Evolutionary conservation across 768 basidiomycete genomes (phyloP).

Genomic region (Mycena amicta): DNA sequence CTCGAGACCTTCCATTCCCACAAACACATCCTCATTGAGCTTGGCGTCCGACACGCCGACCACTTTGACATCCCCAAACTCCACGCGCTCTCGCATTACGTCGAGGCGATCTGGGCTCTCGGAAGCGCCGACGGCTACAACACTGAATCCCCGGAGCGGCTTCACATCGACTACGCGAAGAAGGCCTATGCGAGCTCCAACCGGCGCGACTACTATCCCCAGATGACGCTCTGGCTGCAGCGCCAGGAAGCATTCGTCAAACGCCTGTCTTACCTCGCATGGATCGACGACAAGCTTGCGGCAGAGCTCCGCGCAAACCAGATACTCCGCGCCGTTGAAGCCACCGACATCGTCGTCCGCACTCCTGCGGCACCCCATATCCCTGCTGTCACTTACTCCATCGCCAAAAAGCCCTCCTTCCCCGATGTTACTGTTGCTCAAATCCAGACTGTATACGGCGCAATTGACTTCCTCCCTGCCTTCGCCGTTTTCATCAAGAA

Average conservation of each 20-base stretch:
- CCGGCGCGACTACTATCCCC: slow-evolving; percentile 27
- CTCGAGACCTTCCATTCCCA: slow-evolving; percentile 27
- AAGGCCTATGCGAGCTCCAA: slow-evolving; percentile 27
- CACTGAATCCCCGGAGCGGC: slow-evolving; percentile 33
- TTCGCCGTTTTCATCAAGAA: too few species aligned
- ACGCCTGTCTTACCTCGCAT: too few species aligned
- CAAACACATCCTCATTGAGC: slow-evolving; percentile 30
- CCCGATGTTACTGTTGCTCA: too few species aligned
- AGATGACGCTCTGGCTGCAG: slow-evolving; percentile 39
- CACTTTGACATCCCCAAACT: slow-evolving; percentile 41
- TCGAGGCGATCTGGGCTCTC: slow-evolving; percentile 24
- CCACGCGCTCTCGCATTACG: slow-evolving; percentile 32
- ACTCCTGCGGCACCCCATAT: not conserved
- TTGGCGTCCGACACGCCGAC: slow-evolving; percentile 19
- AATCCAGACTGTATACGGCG: too few species aligned
- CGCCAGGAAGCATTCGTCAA: slow-evolving; percentile 29
- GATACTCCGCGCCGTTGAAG: not conserved
- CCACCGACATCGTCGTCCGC: not conserved
- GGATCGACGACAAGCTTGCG: too few species aligned
- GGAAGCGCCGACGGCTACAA: slow-evolving; percentile 31
- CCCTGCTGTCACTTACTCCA: too few species aligned
- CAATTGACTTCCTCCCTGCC: too few species aligned
- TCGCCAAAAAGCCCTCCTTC: too few species aligned
- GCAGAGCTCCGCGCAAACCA: too few species aligned
- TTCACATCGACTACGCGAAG: slow-evolving; percentile 45